Evolutionary conservation across 2,329 filamentous ascomycete species (phyloP), one percentile per base, ranked within the genome.

Genomic region (Botryotinia convoluta): DNA sequence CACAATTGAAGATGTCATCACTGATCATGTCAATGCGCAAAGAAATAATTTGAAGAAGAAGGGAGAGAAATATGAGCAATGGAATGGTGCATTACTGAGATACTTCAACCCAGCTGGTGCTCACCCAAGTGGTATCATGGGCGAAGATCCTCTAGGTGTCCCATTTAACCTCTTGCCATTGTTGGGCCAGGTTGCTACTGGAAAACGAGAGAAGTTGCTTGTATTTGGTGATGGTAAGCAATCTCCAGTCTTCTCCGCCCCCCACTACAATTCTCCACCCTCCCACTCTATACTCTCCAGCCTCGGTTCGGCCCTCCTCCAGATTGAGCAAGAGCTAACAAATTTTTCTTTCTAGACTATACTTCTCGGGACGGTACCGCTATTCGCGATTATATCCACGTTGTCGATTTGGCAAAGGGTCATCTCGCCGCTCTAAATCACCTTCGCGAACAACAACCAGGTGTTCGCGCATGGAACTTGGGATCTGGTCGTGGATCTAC

Each of bases 21-120:
- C 91, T 78, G 96, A 99, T 84, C 90, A 93, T 80, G 89, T 98
- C 83, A 91, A 93, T 74, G 93, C 95, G 29, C 91, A 98, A 86
- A 92, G 95, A 79, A 92, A 89, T 83, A 95, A 94, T 79, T 87
- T 91, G 73, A 88, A 90, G 84, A 97, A 97, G 86, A 90, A 88
- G 26, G 93, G 92, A 76, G 91, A 95, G 84, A 87, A 89, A 44
- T 90, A 85, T 72, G 89, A 94, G 80, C 90, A 94, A 80, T 98
- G 93, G 93, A 98, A 98, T 83, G 96, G 89, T 73, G 96, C 95
- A 60, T 86, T 98, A 77, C 87, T 99, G 79, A 90, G 96, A 79
- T 99, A 99, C 86, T 99, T 99, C 87, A 99, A 99, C 88, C 96
- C 96, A 44, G 94, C 93, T 73, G 96, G 96, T 80, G 92, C 94